Evolutionary conservation across 345 rosid genomes (phyloP).

Genomic region (Arabidopsis arenosa): DNA sequence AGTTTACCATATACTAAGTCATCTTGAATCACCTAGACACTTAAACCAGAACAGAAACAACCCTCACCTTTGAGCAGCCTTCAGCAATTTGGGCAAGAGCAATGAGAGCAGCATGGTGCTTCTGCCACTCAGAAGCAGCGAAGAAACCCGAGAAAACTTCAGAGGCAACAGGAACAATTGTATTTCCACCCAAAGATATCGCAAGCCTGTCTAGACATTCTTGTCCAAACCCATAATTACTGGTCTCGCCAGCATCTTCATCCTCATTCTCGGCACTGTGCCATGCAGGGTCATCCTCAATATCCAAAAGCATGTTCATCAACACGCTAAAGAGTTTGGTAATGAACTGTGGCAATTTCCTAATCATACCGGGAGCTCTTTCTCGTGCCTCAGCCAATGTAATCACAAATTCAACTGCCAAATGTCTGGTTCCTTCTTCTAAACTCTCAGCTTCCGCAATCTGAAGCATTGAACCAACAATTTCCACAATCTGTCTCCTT

Average conservation of each 20-base stretch:
- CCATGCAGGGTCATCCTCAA: conserved; percentile 77
- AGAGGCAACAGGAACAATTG: conserved; percentile 69
- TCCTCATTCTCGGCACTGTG: conserved; percentile 62
- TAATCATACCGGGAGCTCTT: conserved; percentile 80
- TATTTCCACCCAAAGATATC: conserved; percentile 68
- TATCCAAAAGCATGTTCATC: conserved; percentile 67
- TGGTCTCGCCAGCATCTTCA: conserved; percentile 70
- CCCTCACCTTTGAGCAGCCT: conserved; percentile 71
- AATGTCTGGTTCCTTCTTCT: conserved; percentile 71
- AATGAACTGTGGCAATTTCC: conserved; percentile 76
- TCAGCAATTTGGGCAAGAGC: conserved; percentile 78
- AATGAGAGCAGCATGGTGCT: conserved; percentile 72
- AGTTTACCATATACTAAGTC: neutral
- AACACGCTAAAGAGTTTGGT: conserved; percentile 58
- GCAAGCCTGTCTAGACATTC: conserved; percentile 76
- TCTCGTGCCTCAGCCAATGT: conserved; percentile 75
- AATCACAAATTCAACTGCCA: conserved; percentile 67
- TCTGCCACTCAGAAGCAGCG: conserved; percentile 72
- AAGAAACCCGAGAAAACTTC: conserved; percentile 57
- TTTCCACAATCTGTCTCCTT: conserved; percentile 61
- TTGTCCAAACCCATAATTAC: conserved; percentile 71
- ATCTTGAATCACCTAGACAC: neutral
- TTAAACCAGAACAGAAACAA: neutral
- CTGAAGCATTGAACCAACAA: conserved; percentile 74
- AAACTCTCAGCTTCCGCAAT: conserved; percentile 70